Evolutionary conservation across 169 alveolate species (phyloP).

Genomic region (Fabrea salina): DNA sequence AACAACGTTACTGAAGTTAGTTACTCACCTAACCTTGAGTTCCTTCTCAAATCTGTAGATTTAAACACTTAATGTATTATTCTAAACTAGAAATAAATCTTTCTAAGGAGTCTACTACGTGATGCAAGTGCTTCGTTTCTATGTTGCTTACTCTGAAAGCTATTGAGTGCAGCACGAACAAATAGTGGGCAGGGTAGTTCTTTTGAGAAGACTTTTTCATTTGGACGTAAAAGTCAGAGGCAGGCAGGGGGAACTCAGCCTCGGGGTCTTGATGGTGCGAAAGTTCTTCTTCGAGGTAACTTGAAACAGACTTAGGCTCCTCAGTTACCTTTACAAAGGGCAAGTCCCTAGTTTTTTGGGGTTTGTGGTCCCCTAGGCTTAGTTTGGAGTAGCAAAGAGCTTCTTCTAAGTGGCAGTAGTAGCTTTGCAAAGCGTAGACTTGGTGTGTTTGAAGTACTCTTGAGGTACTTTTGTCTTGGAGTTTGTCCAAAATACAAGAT

Average conservation of each 20-base stretch:
- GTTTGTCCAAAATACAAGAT: neutral
- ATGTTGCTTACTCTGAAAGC: neutral
- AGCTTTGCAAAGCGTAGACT: neutral
- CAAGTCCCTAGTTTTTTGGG: neutral
- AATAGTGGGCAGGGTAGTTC: neutral
- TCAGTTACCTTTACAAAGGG: neutral
- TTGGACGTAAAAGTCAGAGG: neutral
- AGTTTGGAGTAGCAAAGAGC: neutral
- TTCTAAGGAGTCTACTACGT: neutral
- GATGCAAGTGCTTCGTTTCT: neutral
- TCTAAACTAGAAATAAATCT: no score
- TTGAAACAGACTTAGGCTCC: neutral
- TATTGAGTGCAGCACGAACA: neutral
- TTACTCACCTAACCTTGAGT: no score
- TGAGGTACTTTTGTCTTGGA: no score
- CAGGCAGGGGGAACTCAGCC: neutral
- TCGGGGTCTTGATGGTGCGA: neutral
- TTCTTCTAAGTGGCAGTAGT: neutral
- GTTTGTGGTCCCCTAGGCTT: neutral
- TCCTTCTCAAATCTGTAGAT: no score
- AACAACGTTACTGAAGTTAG: no score
- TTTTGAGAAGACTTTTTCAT: neutral
- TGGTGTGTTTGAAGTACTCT: no score
- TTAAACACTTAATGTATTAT: no score
- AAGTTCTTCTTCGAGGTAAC: neutral